phyloP scores from a whole-genome alignment of 441 rosid genomes.

The Gossypium schwendimanii region DNA sequence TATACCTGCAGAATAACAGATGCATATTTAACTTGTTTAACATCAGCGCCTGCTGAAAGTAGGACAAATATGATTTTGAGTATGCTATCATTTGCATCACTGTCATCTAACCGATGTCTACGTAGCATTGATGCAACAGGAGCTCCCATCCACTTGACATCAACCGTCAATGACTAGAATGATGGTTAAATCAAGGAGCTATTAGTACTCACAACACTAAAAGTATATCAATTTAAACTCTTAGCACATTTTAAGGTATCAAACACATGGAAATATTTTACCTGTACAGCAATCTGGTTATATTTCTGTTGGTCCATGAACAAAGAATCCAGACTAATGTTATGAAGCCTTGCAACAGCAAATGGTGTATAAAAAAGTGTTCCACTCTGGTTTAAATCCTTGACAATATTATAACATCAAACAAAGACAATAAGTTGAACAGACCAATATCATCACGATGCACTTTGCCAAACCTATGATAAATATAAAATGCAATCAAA shows the following conservation, averaged over 20 bases:
- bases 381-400: conserved; percentile 50
- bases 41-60: conserved; percentile 55
- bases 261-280: conserved; percentile 26
- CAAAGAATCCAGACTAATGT: conserved; percentile 55
- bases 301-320: conserved; percentile 62
- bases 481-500: not conserved
- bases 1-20: conserved; percentile 81
- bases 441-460: not conserved
- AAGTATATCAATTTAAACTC: conserved; percentile 10
- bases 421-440: conserved; percentile 18
- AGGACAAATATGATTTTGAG: conserved; percentile 54
- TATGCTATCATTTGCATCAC: conserved; percentile 43
- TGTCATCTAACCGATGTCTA: conserved; percentile 46
- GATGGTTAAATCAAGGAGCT: conserved; percentile 15
- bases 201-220: conserved; percentile 10
- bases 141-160: conserved; percentile 75
- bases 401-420: conserved; percentile 28
- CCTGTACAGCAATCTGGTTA: conserved; percentile 74
- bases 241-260: conserved; percentile 10
- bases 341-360: conserved; percentile 55
- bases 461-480: not conserved
- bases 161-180: conserved; percentile 67
- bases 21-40: conserved; percentile 71
- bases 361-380: conserved; percentile 47
- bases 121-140: conserved; percentile 94